Conservation (phyloP, 108 stramenopile genomes). For the Discostella pseudostelligera region DNA sequence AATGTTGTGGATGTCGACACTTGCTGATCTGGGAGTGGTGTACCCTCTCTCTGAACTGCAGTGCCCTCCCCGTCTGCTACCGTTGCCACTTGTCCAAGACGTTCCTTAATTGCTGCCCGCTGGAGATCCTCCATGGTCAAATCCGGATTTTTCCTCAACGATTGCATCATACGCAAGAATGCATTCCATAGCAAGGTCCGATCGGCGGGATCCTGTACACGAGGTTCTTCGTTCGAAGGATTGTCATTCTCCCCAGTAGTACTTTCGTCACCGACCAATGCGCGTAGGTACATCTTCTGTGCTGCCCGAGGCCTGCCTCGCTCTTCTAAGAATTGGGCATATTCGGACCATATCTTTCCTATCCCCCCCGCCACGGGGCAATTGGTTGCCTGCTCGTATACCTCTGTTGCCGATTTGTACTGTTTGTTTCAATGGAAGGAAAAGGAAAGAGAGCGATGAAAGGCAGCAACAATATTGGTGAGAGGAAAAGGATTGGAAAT, state of each 20-base stretch:
- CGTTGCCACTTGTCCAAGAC: conserved; percentile 6
- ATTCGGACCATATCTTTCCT: conserved; percentile 78
- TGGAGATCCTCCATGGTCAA: conserved; percentile 68
- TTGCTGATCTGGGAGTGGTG: conserved; percentile 6
- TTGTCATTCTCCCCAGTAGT: background rate
- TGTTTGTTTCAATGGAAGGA: conserved; percentile 25
- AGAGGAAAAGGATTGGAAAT: background rate
- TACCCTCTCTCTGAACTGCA: background rate
- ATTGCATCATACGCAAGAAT: conserved; percentile 78
- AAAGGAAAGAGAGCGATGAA: background rate
- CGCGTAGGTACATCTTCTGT: conserved; percentile 76
- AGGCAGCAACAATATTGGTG: background rate
- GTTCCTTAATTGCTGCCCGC: conserved; percentile 63
- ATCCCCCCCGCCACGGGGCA: conserved; percentile 64
- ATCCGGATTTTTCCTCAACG: conserved; percentile 57
- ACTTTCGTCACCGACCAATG: conserved; percentile 58
- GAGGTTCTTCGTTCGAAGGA: conserved; percentile 15
- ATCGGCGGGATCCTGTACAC: conserved; percentile 66
- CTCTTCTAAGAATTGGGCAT: conserved; percentile 76
- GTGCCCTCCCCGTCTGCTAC: background rate
- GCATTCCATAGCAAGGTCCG: conserved; percentile 69
- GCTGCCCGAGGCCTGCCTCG: conserved; percentile 64
- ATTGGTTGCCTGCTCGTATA: conserved; percentile 74
- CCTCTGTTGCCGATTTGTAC: conserved; percentile 81
- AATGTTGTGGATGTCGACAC: conserved; percentile 1